Base-by-base conservation (phyloP, 2,329 filamentous ascomycete species). In the Fusarium falciforme region DNA sequence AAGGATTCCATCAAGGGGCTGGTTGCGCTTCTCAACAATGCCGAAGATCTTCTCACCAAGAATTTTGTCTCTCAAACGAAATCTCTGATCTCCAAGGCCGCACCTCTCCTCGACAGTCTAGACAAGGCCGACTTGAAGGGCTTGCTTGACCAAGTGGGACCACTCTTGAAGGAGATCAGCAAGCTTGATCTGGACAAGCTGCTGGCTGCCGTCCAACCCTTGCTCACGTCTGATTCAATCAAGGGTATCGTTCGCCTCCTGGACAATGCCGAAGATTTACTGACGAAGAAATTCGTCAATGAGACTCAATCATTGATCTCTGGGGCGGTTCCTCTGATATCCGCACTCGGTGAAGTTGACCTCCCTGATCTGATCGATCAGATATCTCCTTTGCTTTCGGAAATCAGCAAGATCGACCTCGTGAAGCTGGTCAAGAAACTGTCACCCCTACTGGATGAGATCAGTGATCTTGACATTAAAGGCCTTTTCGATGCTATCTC, bases 1-100 rank as follows among this genome's bases (percentile, higher is more conserved):
- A 76, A 76, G 36, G 76, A 82, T 2, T 79, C 78, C 0, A 73
- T 82, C 35, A 75, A 80, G 2, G 78, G 80, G 6, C 70, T 83
- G n/a, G 72, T 84, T 9, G 80, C 79, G 10, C 67, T 84, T 1
- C 76, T 84, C 6, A 76, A 80, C 9, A 79, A 84, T 38, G 79
- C 82, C 0, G 74, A 80, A 59, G 44, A 70, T 5, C 76, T 82
- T 1, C 67, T 82, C 1, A 79, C 77, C 1, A 68, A 67, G n/a
- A 72, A 77, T n/a, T 78, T 78, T 20, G 79, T 82, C 0, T 70
- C 72, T 0, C 72, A 79, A 20, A 77, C 76, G 3, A 76, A 79
- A 62, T 67, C 64, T 5, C 73, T 82, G 5, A 77, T 81, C 36
- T 73, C 73, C 0, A 72, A 73, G 33, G 79, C 80, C 66, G 67